Evolutionary conservation across 1,139 yeast genomes (phyloP).

Genomic region (Protomyces arabidopsidicola): DNA sequence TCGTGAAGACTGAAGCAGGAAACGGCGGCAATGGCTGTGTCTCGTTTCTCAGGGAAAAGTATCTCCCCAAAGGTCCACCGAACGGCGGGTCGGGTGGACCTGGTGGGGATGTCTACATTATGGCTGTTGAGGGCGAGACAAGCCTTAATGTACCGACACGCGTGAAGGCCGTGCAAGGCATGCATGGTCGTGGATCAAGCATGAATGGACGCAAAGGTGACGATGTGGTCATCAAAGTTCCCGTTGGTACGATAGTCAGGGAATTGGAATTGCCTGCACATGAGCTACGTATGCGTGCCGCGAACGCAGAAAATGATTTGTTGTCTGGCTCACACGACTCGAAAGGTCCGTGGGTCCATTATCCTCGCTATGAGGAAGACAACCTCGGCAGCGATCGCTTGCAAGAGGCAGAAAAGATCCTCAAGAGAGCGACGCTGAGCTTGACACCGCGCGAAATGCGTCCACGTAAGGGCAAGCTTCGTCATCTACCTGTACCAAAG

Average conservation of each 20-base stretch:
- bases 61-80: slow-evolving; percentile 83
- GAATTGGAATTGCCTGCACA: slow-evolving; percentile 61
- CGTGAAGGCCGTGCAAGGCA: slow-evolving; percentile 70
- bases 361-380: slow-evolving; percentile 26
- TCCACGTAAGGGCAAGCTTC: slow-evolving; percentile 42
- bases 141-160: slow-evolving; percentile 61
- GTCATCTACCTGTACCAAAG: slow-evolving; percentile 48
- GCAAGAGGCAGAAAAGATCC: slow-evolving; percentile 13
- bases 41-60: slow-evolving; percentile 81
- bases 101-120: slow-evolving; percentile 82
- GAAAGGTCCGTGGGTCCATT: slow-evolving; percentile 33
- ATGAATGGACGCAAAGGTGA: slow-evolving; percentile 79
- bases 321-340: slow-evolving; percentile 43
- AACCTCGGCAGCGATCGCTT: slow-evolving; percentile 10
- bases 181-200: slow-evolving; percentile 66
- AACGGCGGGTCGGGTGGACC: slow-evolving; percentile 98
- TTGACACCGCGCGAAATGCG: slow-evolving; percentile 57
- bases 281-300: slow-evolving; percentile 65
- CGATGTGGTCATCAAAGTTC: slow-evolving; percentile 75
- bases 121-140: slow-evolving; percentile 63
- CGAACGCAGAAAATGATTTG: slow-evolving; percentile 59
- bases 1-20: slow-evolving; percentile 49
- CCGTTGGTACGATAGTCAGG: slow-evolving; percentile 64
- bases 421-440: slow-evolving; percentile 52
- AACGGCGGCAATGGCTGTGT: slow-evolving; percentile 85